Conservation (phyloP, 2,329 filamentous ascomycete species). For the Colletotrichum spaethianum region DNA sequence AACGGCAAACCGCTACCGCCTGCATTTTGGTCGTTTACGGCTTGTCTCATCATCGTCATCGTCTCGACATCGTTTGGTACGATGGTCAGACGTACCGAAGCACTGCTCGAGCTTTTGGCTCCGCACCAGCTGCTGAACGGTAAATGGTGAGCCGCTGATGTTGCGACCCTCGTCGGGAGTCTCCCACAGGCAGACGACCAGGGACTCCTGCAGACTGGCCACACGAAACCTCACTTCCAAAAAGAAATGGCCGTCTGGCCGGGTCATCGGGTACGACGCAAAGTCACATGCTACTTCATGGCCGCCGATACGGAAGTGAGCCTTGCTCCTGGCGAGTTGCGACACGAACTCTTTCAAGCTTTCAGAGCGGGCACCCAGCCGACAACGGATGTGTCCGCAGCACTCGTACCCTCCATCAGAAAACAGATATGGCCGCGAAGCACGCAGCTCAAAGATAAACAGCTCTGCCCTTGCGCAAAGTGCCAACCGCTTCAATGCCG, state of each 20-base stretch:
- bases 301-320: not conserved
- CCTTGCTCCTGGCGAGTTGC: not conserved
- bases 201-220: conserved; percentile 6
- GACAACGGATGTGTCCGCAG: not conserved
- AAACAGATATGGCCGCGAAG: not conserved
- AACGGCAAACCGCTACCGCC: not conserved
- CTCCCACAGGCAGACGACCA: not conserved
- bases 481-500: not conserved
- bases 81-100: not conserved
- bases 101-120: conserved; percentile 15
- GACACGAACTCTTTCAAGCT: not conserved
- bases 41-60: conserved; percentile 1
- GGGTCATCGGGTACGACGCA: not conserved
- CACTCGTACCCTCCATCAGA: conserved; percentile 2
- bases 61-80: not conserved
- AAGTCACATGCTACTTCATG: not conserved
- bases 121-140: not conserved
- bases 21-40: not conserved
- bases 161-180: not conserved
- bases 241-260: not conserved
- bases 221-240: conserved; percentile 2
- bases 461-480: conserved; percentile 5
- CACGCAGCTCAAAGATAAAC: conserved; percentile 12
- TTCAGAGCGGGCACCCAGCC: not conserved
- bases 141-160: conserved; percentile 7